Evolutionary conservation across 1,284 basidiomycete species (phyloP).

Genomic region (Naganishia sp.): DNA sequence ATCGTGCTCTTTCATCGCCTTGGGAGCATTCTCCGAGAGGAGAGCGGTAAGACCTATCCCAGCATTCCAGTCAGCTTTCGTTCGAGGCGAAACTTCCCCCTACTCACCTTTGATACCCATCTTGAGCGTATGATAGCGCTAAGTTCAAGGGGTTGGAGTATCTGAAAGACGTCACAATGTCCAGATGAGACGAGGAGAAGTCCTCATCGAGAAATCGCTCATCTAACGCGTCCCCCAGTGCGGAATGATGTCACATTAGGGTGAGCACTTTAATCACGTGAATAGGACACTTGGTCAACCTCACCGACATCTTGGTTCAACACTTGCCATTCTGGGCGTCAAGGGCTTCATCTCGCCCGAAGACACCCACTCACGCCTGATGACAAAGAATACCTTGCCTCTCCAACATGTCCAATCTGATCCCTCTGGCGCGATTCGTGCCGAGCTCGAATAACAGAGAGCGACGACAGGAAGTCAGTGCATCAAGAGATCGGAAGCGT

Average conservation of each 20-base stretch:
- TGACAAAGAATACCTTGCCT: too few relatives aligned
- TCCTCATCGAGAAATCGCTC: slow-evolving; percentile 5
- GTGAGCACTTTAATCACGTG: slow-evolving; percentile 10
- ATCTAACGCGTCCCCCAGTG: background rate
- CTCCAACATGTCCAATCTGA: background rate
- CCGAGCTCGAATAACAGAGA: slow-evolving; percentile 1
- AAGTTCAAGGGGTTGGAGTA: background rate
- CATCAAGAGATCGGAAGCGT: slow-evolving; percentile 3
- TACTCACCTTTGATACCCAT: slow-evolving; percentile 50
- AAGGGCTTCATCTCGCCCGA: too few relatives aligned
- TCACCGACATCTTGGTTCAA: background rate
- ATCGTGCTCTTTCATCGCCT: slow-evolving; percentile 83
- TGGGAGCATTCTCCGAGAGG: slow-evolving; percentile 84
- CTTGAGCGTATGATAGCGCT: background rate
- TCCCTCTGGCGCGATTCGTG: background rate
- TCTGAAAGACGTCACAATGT: background rate
- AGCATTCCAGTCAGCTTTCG: background rate
- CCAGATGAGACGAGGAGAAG: background rate
- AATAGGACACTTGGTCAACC: background rate
- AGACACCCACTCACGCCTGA: too few relatives aligned
- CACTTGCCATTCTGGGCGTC: background rate
- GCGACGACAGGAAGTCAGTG: background rate
- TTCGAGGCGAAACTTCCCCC: background rate
- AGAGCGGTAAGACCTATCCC: slow-evolving; percentile 77
- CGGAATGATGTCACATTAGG: slow-evolving; percentile 19